Evolutionary conservation across 1,139 yeast species (phyloP).

Genomic region (Zygosaccharomyces pseudobailii): DNA sequence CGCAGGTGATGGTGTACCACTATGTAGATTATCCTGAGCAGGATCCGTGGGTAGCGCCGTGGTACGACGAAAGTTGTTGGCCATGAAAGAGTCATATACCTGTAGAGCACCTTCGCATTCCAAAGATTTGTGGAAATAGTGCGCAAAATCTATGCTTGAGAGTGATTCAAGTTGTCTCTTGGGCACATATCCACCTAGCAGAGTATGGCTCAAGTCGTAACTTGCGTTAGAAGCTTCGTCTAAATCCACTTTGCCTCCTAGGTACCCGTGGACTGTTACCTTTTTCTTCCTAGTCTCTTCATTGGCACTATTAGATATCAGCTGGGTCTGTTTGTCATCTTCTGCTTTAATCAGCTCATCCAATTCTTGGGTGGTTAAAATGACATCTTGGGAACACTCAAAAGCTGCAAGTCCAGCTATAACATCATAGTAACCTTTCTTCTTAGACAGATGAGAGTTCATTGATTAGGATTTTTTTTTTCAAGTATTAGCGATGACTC

Average conservation of each 20-base stretch:
- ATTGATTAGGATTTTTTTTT: neutral
- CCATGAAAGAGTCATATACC: conserved; percentile 24
- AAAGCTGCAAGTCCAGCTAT: conserved; percentile 29
- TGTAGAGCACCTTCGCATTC: conserved; percentile 29
- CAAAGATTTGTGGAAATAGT: conserved; percentile 28
- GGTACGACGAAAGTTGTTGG: conserved; percentile 13
- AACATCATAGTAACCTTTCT: conserved; percentile 26
- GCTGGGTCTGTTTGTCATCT: conserved; percentile 10
- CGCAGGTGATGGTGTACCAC: neutral
- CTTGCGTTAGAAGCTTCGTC: conserved; percentile 23
- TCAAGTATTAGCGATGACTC: neutral
- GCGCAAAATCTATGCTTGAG: conserved; percentile 33
- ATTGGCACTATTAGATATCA: conserved; percentile 5
- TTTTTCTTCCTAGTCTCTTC: conserved; percentile 14
- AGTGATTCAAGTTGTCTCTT: conserved; percentile 30
- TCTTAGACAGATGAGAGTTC: conserved; percentile 2
- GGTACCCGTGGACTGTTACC: conserved; percentile 28
- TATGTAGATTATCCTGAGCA: conserved; percentile 5
- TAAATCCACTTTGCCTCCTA: conserved; percentile 28
- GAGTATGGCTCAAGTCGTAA: conserved; percentile 28
- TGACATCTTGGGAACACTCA: conserved; percentile 29
- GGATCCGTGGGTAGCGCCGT: conserved; percentile 6
- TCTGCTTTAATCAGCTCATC: conserved; percentile 19
- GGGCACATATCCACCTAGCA: conserved; percentile 34
- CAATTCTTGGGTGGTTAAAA: conserved; percentile 23